These are phyloP conservation scores for Cercophora newfieldiana DNA, from an alignment of 495 filamentous ascomycete genomes.

Conservation along the genomic window DNA sequence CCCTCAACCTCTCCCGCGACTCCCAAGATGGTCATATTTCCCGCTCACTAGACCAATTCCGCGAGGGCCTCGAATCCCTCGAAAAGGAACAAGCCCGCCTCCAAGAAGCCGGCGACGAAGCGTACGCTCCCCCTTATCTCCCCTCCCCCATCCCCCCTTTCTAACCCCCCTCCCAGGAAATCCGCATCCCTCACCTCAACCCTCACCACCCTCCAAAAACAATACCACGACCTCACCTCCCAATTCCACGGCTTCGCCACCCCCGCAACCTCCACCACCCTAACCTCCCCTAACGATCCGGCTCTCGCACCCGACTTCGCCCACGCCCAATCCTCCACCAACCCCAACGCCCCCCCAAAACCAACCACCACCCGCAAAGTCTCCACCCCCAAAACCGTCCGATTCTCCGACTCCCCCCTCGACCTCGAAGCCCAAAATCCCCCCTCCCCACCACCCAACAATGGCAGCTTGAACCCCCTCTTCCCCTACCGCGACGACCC, in stretches of 20 bases:
- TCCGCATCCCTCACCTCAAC: slow-evolving; percentile 47
- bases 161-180: slow-evolving; percentile 37
- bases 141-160: not conserved
- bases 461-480: slow-evolving; percentile 36
- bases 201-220: slow-evolving; percentile 54
- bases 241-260: slow-evolving; percentile 63
- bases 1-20: slow-evolving; percentile 74
- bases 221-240: slow-evolving; percentile 58
- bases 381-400: slow-evolving; percentile 73
- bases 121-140: slow-evolving; percentile 36
- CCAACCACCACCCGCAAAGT: slow-evolving; percentile 47
- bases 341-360: slow-evolving; percentile 27
- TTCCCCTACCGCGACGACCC: slow-evolving; percentile 65
- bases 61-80: slow-evolving; percentile 75
- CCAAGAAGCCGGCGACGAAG: slow-evolving; percentile 59
- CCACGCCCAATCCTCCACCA: slow-evolving; percentile 48
- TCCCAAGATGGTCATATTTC: slow-evolving; percentile 89
- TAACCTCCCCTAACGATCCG: slow-evolving; percentile 66
- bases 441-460: slow-evolving; percentile 48
- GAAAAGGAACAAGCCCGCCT: slow-evolving; percentile 65
- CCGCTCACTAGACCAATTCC: slow-evolving; percentile 80
- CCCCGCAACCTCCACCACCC: slow-evolving; percentile 46
- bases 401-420: slow-evolving; percentile 60
- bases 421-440: slow-evolving; percentile 47
- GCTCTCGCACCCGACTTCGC: slow-evolving; percentile 66